Evolutionary conservation across 2,329 filamentous ascomycete species (phyloP).

Genomic region (Phialocephala sp.): DNA sequence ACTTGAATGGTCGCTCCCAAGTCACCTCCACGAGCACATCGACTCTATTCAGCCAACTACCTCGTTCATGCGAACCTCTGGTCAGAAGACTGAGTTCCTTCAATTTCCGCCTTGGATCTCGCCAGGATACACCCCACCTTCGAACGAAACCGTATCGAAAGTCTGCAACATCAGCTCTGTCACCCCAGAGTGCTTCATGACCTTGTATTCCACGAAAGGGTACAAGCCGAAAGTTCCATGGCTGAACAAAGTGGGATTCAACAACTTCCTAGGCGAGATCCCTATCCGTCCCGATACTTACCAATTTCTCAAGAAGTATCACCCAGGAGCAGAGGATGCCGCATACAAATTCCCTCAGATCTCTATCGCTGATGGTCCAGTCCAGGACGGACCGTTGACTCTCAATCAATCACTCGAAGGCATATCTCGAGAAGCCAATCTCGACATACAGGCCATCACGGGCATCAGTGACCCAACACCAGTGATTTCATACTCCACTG

Average conservation of each 20-base stretch:
- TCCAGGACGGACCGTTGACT: slow-evolving; percentile 23
- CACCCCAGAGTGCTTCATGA: slow-evolving; percentile 33
- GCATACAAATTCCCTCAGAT: slow-evolving; percentile 26
- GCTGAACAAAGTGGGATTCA: slow-evolving; percentile 35
- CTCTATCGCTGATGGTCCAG: slow-evolving; percentile 28
- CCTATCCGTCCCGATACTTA: slow-evolving; percentile 33
- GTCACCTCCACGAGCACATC: slow-evolving; percentile 61
- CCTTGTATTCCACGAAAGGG: slow-evolving; percentile 29
- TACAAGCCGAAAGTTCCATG: slow-evolving; percentile 30
- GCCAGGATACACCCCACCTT: slow-evolving; percentile 40
- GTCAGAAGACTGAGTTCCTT: slow-evolving; percentile 22
- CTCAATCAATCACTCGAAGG: slow-evolving; percentile 23
- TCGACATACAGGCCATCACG: slow-evolving; percentile 61
- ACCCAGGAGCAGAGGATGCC: slow-evolving; percentile 21
- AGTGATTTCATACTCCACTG: slow-evolving; percentile 59
- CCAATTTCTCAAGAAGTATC: slow-evolving; percentile 28
- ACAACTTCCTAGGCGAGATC: slow-evolving; percentile 34
- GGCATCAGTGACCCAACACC: slow-evolving; percentile 58
- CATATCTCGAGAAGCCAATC: slow-evolving; percentile 53
- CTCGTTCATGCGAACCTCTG: slow-evolving; percentile 56
- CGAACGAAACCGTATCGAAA: slow-evolving; percentile 35
- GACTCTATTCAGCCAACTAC: slow-evolving; percentile 65
- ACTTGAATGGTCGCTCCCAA: slow-evolving; percentile 62
- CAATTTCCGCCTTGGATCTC: slow-evolving; percentile 39
- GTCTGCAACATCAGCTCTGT: slow-evolving; percentile 67